Evolutionary conservation across 1,284 basidiomycete species (phyloP).

Genomic region (Pholiota adiposa): DNA sequence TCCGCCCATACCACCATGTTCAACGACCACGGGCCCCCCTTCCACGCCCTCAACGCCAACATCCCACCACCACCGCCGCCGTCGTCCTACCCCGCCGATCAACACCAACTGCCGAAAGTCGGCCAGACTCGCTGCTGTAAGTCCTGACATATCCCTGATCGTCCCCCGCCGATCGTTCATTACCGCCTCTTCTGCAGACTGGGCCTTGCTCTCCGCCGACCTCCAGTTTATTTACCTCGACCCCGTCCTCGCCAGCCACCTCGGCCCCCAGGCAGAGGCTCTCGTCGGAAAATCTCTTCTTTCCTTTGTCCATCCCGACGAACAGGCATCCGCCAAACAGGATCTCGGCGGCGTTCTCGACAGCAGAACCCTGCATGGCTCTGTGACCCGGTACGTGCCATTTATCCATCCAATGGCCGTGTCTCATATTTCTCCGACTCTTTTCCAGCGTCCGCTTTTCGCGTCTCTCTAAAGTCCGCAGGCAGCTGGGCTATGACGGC

Average conservation of each 20-base stretch:
- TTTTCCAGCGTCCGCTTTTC: slow-evolving; percentile 71
- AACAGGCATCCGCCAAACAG: slow-evolving; percentile 75
- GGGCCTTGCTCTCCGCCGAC: slow-evolving; percentile 73
- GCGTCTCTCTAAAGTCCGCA: slow-evolving; percentile 71
- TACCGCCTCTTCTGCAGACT: slow-evolving; percentile 50
- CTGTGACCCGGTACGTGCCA: slow-evolving; percentile 79
- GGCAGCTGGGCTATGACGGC: slow-evolving; percentile 64
- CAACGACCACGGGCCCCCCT: slow-evolving; percentile 4
- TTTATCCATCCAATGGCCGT: slow-evolving; percentile 14
- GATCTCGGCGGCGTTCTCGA: slow-evolving; percentile 84
- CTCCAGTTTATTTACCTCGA: slow-evolving; percentile 90
- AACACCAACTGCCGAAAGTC: slow-evolving; percentile 49
- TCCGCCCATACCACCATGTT: slow-evolving; percentile 30
- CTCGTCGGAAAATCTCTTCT: slow-evolving; percentile 82
- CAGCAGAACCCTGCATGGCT: slow-evolving; percentile 85
- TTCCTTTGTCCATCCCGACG: slow-evolving; percentile 90
- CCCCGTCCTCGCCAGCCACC: slow-evolving; percentile 80
- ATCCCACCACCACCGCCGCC: slow-evolving; percentile 18
- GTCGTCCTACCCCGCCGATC: slow-evolving; percentile 28
- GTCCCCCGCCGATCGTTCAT: slow-evolving; percentile 36
- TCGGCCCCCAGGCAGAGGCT: slow-evolving; percentile 69
- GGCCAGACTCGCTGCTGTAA: slow-evolving; percentile 78
- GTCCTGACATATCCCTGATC: slow-evolving; percentile 35
- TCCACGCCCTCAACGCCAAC: slow-evolving; percentile 11
- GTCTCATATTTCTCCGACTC: slow-evolving; percentile 11